Evolutionary conservation across 345 rosid species (phyloP).

Genomic region (Limnanthes douglasii): DNA sequence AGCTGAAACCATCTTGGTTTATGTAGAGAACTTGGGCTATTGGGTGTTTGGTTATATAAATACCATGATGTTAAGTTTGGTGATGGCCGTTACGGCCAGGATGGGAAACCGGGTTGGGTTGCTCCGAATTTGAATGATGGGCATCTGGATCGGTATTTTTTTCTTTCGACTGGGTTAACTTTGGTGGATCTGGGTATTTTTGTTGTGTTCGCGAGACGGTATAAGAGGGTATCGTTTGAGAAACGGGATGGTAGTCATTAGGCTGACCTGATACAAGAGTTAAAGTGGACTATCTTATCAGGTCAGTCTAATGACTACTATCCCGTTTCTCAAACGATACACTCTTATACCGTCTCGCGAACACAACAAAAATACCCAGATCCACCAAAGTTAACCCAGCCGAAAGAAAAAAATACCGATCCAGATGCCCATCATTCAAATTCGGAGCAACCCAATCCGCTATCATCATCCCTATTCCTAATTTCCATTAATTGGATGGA

Average conservation of each 20-base stretch:
- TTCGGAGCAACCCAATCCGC: constrained; percentile 25
- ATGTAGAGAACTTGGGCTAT: constrained; percentile 15
- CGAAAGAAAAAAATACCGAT: constrained; percentile 20
- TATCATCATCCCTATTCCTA: no score
- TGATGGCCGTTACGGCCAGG: constrained; percentile 11
- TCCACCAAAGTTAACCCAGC: constrained; percentile 11
- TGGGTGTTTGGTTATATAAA: constrained; percentile 29
- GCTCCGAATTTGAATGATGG: no score
- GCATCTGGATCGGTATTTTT: constrained; percentile 25
- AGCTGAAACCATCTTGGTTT: constrained; percentile 21
- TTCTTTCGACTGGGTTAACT: constrained; percentile 12
- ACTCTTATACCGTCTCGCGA: constrained; percentile 8
- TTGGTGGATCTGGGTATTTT: constrained; percentile 9
- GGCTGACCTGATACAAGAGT: no score
- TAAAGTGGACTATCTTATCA: no score
- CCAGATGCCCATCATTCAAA: no score
- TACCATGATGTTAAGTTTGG: constrained; percentile 15
- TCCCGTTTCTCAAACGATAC: constrained; percentile 8
- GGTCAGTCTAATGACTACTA: no score
- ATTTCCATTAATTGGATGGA: no score
- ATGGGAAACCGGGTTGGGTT: constrained; percentile 24
- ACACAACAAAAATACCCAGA: constrained; percentile 7
- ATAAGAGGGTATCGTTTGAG: constrained; percentile 9
- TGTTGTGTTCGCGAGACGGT: constrained; percentile 4
- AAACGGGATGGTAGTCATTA: constrained; percentile 5